A percentile compares a stretch with the other conserved stretches of the same genome.
Evolutionary conservation across 495 filamentous ascomycete species (phyloP).

Genomic region (Penicillium paxilli): DNA sequence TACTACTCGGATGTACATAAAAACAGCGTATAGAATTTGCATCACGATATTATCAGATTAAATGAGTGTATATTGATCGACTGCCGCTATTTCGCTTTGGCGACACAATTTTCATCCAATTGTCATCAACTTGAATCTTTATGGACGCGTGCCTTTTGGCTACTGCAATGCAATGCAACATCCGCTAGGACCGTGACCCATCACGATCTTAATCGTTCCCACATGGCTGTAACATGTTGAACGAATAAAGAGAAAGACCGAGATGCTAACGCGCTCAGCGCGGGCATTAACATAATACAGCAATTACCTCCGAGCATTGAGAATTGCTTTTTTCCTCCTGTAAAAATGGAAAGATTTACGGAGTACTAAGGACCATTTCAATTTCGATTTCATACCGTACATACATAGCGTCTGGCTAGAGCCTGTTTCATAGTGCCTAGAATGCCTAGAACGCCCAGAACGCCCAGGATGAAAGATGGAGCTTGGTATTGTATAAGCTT

Average conservation of each 20-base stretch:
- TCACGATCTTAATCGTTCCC: neutral
- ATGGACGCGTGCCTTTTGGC: neutral
- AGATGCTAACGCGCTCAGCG: neutral
- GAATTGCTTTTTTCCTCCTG: no score
- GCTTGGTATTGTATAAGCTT: constrained; percentile 2
- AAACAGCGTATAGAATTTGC: neutral
- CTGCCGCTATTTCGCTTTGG: neutral
- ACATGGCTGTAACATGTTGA: neutral
- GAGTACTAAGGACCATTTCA: neutral
- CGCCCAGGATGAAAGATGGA: neutral
- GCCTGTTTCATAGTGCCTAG: neutral
- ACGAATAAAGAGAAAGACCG: neutral
- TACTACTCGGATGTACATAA: no score
- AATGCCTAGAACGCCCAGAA: neutral
- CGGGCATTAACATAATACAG: neutral
- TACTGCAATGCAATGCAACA: neutral
- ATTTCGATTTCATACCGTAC: neutral
- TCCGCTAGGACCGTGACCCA: neutral
- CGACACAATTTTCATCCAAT: neutral
- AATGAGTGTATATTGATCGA: no score
- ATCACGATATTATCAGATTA: no score
- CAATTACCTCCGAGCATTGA: no score
- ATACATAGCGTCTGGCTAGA: neutral
- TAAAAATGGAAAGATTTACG: no score
- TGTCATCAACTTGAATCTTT: neutral